Evolutionary conservation across 192 early-diverging fungal genomes (phyloP).

Genomic region (Umbelopsis vinacea): DNA sequence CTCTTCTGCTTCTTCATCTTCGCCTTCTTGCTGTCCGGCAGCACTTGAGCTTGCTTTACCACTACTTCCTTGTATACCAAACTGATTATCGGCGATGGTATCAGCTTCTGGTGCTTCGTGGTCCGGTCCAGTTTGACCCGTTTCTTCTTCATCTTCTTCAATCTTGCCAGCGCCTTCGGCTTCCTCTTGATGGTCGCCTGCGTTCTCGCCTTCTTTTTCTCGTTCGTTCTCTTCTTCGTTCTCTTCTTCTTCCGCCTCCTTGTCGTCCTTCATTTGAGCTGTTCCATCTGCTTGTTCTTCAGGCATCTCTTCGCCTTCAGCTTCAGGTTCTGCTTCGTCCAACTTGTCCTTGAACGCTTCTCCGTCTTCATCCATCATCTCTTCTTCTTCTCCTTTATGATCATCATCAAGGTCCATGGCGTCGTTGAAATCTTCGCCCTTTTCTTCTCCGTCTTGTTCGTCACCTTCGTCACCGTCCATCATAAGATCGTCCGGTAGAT

Average conservation of each 20-base stretch:
- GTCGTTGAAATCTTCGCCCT: constrained; percentile 55
- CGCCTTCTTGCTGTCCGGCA: constrained; percentile 47
- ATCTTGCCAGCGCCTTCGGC: constrained; percentile 46
- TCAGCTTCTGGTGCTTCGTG: constrained; percentile 49
- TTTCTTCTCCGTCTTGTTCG: constrained; percentile 57
- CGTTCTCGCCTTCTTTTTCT: constrained; percentile 47
- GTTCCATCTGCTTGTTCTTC: constrained; percentile 49
- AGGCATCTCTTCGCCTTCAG: constrained; percentile 45
- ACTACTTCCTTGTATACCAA: constrained; percentile 70
- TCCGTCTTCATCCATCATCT: constrained; percentile 45
- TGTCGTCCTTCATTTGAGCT: constrained; percentile 39
- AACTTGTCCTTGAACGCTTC: constrained; percentile 44
- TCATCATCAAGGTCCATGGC: constrained; percentile 59
- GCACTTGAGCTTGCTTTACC: constrained; percentile 55
- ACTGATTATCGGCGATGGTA: constrained; percentile 58
- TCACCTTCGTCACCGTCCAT: constrained; percentile 65
- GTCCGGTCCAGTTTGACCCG: constrained; percentile 46
- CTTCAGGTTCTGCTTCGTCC: constrained; percentile 47
- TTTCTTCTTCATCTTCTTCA: constrained; percentile 51
- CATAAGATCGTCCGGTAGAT: constrained; percentile 80
- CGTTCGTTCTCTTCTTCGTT: constrained; percentile 48
- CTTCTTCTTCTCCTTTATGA: constrained; percentile 41
- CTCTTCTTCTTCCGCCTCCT: constrained; percentile 49
- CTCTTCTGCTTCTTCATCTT: constrained; percentile 38
- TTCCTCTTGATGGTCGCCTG: constrained; percentile 47